Evolutionary conservation across 768 basidiomycete species (phyloP), one percentile per base, ranked within the genome.

Genomic region (Hygrophorus russula): DNA sequence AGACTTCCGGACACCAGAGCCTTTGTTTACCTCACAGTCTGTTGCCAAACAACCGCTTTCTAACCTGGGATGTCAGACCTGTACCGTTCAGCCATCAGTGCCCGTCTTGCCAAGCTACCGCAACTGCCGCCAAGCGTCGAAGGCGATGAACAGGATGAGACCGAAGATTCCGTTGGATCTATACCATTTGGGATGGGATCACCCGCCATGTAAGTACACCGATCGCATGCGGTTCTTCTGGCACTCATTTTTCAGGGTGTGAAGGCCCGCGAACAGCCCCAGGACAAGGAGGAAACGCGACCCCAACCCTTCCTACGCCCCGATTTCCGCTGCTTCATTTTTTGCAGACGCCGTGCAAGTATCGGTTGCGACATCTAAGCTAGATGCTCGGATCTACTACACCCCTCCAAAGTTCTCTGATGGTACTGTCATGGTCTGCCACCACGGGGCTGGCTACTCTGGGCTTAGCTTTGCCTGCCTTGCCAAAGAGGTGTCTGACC

Each of bases 401-500:
- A 84, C 88, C 0, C 74, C 83, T 1, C 78, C 91, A 1, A 68
- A 68, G 38, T 59, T 63, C 24, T 50, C 63, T 14, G 65, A 69
- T 41, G 72, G 69, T 29, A 80, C 83, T 0, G 77, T 94, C 2
- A 74, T 98, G 58, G 72, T 97, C 4, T 93, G 88, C 62, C 92
- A 96, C 54, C 94, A 99, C 52, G 96, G 96, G 1, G 94, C 90
- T 0, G 96, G 96, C 11, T 90, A 90, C 56, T 82, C 83, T 0
- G 96, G 79, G 0, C 66, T 97, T 48, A 87, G 78, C 50, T 99
- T 94, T 59, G 92, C 96, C 2, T 82, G 79, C 53, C 70, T 96
- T 45, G 90, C 93, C n/a, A 82, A 81, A 60, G 82, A 87, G 61
- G 64, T 97, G 1, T 59, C 57, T 9, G 72, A 64, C 34, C 49